These are phyloP conservation scores for Megacollybia marginata DNA, from an alignment of 768 basidiomycete species.

Conservation along the genomic window DNA sequence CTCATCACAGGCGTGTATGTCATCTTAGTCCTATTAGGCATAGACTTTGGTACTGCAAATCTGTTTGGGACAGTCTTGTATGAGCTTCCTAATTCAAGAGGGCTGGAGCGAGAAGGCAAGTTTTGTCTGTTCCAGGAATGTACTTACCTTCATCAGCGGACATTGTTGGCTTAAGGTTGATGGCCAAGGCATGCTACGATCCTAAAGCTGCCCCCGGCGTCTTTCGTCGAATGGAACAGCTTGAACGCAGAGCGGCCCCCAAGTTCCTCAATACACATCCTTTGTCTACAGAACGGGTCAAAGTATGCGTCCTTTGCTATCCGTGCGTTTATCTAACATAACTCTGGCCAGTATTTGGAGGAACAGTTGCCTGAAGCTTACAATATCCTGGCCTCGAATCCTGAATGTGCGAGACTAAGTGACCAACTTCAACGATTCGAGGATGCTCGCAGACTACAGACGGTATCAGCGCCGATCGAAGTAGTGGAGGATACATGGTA, in stretches of 20 bases:
- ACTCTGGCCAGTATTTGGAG: constrained; percentile 41
- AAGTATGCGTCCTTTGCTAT: constrained; percentile 34
- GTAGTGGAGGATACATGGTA: too few relatives aligned
- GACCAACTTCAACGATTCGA: too few relatives aligned
- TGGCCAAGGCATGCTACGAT: constrained; percentile 82
- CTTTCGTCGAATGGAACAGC: constrained; percentile 56
- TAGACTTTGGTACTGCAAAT: constrained; percentile 47
- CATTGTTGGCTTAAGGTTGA: constrained; percentile 73
- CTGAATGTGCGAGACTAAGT: constrained; percentile 34
- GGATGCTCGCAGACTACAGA: too few relatives aligned
- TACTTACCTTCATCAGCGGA: constrained; percentile 49
- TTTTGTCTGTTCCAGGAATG: neutral
- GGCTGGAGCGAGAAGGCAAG: constrained; percentile 73
- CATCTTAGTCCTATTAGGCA: constrained; percentile 31
- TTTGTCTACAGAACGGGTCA: constrained; percentile 58
- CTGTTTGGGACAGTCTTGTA: constrained; percentile 44
- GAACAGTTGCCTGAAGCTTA: constrained; percentile 52
- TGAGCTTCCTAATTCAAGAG: constrained; percentile 78
- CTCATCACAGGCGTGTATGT: constrained; percentile 35
- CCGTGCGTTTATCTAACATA: neutral
- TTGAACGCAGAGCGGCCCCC: constrained; percentile 37
- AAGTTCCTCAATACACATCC: constrained; percentile 85
- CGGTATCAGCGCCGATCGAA: too few relatives aligned
- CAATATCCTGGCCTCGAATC: constrained; percentile 43
- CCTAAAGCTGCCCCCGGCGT: constrained; percentile 71